Conservation (phyloP, 345 rosid genomes). For the Syzygium oleosum region DNA sequence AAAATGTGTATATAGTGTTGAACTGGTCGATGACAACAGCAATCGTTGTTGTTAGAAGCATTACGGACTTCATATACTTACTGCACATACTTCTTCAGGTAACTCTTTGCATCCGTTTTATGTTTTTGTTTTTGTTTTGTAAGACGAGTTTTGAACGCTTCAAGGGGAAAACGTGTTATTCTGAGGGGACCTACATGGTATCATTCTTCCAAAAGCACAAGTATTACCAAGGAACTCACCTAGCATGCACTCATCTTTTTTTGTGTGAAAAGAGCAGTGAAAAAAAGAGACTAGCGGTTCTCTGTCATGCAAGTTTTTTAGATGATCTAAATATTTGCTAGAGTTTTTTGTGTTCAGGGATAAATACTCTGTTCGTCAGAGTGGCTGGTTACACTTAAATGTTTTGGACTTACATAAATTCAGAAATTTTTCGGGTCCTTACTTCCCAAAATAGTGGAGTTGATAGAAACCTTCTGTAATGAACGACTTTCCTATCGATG, state of each 20-base stretch:
- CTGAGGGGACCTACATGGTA: background rate
- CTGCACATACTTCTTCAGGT: conserved; percentile 85
- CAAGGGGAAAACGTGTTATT: background rate
- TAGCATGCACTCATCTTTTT: background rate
- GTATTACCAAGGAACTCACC: background rate
- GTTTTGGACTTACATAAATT: background rate
- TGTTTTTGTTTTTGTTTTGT: too few species aligned
- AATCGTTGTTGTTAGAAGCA: conserved; percentile 39
- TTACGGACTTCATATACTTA: conserved; percentile 62
- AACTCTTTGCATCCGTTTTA: background rate
- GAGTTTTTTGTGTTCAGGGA: background rate
- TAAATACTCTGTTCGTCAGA: background rate
- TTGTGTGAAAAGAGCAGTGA: background rate
- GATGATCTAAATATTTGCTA: background rate
- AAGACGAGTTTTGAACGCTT: background rate
- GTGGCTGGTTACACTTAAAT: background rate
- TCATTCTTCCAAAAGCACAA: too few species aligned
- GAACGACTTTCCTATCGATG: background rate
- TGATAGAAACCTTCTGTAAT: background rate
- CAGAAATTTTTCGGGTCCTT: background rate
- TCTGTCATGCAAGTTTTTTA: background rate
- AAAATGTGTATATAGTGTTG: conserved; percentile 37
- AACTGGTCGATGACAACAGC: conserved; percentile 31
- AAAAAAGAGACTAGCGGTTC: background rate
- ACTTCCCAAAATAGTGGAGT: background rate